Percentiles rank a stretch among this genome's conserved stretches.
Evolutionary conservation across 768 basidiomycete genomes (phyloP).

Genomic region (Mycena indigotica): DNA sequence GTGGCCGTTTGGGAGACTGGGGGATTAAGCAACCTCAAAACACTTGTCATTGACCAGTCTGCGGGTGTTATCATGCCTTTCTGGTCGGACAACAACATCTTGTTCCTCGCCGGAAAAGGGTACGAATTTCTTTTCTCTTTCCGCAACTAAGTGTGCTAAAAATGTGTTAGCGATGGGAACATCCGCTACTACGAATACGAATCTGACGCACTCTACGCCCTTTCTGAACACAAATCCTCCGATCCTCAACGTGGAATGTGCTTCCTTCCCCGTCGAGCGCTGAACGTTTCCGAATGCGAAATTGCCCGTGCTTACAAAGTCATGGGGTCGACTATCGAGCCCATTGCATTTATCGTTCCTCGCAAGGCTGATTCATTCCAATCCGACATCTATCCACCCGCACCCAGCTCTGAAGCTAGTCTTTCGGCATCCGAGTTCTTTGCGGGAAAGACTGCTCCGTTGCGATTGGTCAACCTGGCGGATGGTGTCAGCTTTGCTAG

Average conservation of each 20-base stretch:
- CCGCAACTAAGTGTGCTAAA: too few relatives aligned
- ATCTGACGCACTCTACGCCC: slow-evolving; percentile 71
- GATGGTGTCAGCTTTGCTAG: slow-evolving; percentile 51
- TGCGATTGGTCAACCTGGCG: slow-evolving; percentile 80
- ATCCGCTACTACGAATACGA: slow-evolving; percentile 98
- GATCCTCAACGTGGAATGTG: slow-evolving; percentile 97
- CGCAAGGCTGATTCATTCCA: slow-evolving; percentile 90
- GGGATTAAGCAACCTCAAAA: slow-evolving; percentile 74
- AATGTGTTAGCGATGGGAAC: slow-evolving; percentile 95
- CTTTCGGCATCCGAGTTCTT: slow-evolving; percentile 87
- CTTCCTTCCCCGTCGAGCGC: slow-evolving; percentile 89
- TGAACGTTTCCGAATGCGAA: slow-evolving; percentile 90
- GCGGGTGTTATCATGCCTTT: slow-evolving; percentile 97
- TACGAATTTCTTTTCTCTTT: slow-evolving; percentile 33
- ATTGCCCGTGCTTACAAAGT: slow-evolving; percentile 95
- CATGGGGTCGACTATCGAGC: slow-evolving; percentile 71
- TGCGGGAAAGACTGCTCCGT: slow-evolving; percentile 74
- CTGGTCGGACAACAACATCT: slow-evolving; percentile 92
- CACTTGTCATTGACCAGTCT: slow-evolving; percentile 79
- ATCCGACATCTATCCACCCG: slow-evolving; percentile 95
- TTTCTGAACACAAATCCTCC: slow-evolving; percentile 84
- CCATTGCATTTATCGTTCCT: slow-evolving; percentile 87
- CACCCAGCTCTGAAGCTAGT: slow-evolving; percentile 78
- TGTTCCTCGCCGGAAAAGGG: slow-evolving; percentile 94
- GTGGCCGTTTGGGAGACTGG: slow-evolving; percentile 88